A percentile compares a stretch with the other conserved stretches of the same genome.
Conservation (phyloP, 1,284 basidiomycete species). For the Neolentinus lepideus region DNA sequence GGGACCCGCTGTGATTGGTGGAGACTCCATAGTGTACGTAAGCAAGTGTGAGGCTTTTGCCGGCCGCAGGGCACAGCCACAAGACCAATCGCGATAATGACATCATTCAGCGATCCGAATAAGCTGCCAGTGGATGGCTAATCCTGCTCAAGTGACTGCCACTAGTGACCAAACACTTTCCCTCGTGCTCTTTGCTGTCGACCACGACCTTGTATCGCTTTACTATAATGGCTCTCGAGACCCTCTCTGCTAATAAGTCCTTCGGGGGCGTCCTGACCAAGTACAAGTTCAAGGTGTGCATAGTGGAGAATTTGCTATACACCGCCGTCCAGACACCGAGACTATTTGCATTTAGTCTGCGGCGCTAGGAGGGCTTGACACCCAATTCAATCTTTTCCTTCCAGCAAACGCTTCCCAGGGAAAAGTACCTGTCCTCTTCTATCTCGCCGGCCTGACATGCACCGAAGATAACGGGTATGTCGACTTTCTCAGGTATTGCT, state of each 20-base stretch:
- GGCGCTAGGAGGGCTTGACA: constrained; percentile 71
- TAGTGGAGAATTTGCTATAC: constrained; percentile 7
- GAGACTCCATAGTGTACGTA: background rate
- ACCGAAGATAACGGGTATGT: constrained; percentile 90
- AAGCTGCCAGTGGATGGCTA: background rate
- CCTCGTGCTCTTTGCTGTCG: background rate
- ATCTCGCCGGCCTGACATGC: constrained; percentile 91
- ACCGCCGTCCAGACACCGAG: background rate
- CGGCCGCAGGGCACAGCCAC: background rate
- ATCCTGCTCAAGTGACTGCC: background rate
- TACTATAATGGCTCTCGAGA: constrained; percentile 42
- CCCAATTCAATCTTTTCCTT: constrained; percentile 89
- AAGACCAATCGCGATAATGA: background rate
- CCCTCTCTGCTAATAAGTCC: constrained; percentile 71
- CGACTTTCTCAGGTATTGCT: background rate
- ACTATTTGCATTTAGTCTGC: constrained; percentile 31
- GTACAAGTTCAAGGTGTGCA: constrained; percentile 76
- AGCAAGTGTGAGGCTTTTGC: background rate
- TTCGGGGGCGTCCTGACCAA: constrained; percentile 79
- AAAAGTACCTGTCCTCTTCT: constrained; percentile 82
- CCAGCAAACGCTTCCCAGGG: constrained; percentile 53
- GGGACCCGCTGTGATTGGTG: background rate
- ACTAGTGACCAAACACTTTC: background rate
- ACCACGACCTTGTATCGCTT: background rate
- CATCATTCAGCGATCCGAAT: background rate